phyloP scores from a whole-genome alignment of 129 eudicot genomes.

The Rutidosis leptorrhynchoides region DNA sequence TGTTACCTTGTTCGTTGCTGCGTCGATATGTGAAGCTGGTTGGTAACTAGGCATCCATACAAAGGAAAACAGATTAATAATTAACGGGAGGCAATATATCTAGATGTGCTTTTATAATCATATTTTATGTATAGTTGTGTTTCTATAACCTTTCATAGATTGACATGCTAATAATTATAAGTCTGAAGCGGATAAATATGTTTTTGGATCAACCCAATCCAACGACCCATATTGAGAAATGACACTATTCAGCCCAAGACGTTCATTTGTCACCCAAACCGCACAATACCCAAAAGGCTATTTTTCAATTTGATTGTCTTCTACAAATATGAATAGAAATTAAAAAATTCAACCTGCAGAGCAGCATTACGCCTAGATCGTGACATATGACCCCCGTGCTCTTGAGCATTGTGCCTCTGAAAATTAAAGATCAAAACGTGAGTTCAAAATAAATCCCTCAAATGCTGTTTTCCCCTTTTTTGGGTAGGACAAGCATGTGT shows the following conservation, averaged over 20 bases:
- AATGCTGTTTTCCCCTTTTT: background rate
- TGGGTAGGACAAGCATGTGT: too few relatives aligned
- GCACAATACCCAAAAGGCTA: background rate
- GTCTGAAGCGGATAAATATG: background rate
- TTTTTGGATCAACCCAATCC: background rate
- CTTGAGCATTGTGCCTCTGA: slow-evolving; percentile 84
- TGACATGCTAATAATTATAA: background rate
- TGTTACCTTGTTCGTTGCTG: slow-evolving; percentile 54
- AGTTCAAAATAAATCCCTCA: slow-evolving; percentile 1
- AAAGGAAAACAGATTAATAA: background rate
- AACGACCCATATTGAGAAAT: background rate
- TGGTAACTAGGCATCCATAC: slow-evolving; percentile 52
- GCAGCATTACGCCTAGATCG: slow-evolving; percentile 82
- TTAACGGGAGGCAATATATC: too few relatives aligned
- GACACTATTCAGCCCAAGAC: background rate
- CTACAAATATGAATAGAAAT: too few relatives aligned
- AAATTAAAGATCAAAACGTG: slow-evolving; percentile 7
- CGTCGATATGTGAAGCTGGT: slow-evolving; percentile 83
- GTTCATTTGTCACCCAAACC: background rate
- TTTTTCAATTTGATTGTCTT: too few relatives aligned
- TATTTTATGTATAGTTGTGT: too few relatives aligned
- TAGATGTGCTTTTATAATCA: too few relatives aligned
- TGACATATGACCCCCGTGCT: slow-evolving; percentile 86
- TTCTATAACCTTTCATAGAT: too few relatives aligned
- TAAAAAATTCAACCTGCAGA: slow-evolving; percentile 52